These are phyloP conservation scores for Ophiosphaerella herpotricha DNA, from an alignment of 2,329 filamentous ascomycete genomes.

Conservation along the genomic window DNA sequence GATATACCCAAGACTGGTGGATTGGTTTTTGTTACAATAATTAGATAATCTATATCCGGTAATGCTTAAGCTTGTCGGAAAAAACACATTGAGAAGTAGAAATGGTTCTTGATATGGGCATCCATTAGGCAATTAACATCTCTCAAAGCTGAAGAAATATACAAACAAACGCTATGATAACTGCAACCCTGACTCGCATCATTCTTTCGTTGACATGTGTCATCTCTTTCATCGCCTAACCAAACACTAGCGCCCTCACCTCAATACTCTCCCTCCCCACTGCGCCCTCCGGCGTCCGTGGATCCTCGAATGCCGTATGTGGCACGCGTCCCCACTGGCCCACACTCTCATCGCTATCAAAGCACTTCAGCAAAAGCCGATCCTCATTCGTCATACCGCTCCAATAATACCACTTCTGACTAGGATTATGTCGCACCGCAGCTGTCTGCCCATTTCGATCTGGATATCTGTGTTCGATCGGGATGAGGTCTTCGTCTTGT, in stretches of 20 bases:
- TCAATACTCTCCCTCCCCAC: slow-evolving; percentile 85
- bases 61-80: too few relatives aligned
- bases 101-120: too few relatives aligned
- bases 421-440: slow-evolving; percentile 63
- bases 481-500: slow-evolving; percentile 66
- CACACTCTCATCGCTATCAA: slow-evolving; percentile 63
- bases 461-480: slow-evolving; percentile 75
- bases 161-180: too few relatives aligned
- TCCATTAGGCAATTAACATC: too few relatives aligned
- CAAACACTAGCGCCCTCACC: slow-evolving; percentile 83
- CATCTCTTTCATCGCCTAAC: slow-evolving; percentile 34
- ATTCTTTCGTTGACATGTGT: too few relatives aligned
- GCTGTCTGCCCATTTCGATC: slow-evolving; percentile 75
- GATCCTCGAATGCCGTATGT: slow-evolving; percentile 69
- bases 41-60: too few relatives aligned
- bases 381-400: slow-evolving; percentile 77
- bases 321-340: slow-evolving; percentile 53
- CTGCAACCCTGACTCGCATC: too few relatives aligned
- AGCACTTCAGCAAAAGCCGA: slow-evolving; percentile 77
- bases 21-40: too few relatives aligned
- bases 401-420: slow-evolving; percentile 78
- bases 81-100: too few relatives aligned
- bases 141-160: too few relatives aligned
- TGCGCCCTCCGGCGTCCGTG: slow-evolving; percentile 70
- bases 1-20: too few relatives aligned